A percentile compares a stretch with the other conserved stretches of the same genome.
These are phyloP conservation scores for Gelatoporia subvermispora DNA, from an alignment of 768 basidiomycete species.

Conservation along the genomic window DNA sequence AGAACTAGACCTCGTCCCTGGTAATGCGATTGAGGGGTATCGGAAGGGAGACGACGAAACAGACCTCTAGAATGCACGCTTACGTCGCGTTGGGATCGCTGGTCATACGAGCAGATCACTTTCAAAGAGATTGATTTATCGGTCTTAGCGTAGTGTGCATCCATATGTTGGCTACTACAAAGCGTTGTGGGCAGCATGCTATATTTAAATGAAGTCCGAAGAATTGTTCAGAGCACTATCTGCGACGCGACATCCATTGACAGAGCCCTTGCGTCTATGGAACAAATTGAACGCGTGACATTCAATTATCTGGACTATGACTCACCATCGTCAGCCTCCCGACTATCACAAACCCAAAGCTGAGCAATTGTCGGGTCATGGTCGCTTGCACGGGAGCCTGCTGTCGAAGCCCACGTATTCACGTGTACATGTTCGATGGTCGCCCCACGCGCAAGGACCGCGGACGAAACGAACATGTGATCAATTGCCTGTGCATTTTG, in stretches of 20 bases:
- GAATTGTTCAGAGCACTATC: not conserved
- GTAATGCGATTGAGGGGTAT: too few relatives aligned
- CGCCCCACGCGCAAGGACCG: conserved; percentile 35
- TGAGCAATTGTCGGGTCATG: conserved; percentile 57
- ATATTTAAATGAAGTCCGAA: not conserved
- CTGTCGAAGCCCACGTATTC: conserved; percentile 48
- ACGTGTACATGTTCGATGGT: conserved; percentile 57
- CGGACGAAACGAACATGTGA: conserved; percentile 48
- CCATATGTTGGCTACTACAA: too few relatives aligned
- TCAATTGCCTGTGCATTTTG: conserved; percentile 57
- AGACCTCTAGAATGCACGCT: too few relatives aligned
- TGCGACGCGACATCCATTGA: not conserved
- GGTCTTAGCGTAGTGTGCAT: too few relatives aligned
- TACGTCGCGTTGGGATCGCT: too few relatives aligned
- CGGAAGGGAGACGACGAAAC: too few relatives aligned
- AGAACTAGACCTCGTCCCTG: too few relatives aligned
- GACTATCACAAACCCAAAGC: conserved; percentile 40
- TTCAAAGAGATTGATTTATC: too few relatives aligned
- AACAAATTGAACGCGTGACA: not conserved
- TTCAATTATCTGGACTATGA: not conserved
- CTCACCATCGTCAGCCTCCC: conserved; percentile 1
- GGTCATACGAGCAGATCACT: too few relatives aligned
- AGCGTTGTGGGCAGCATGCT: too few relatives aligned
- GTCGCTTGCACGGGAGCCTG: conserved; percentile 44
- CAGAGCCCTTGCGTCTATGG: not conserved